phyloP scores from a whole-genome alignment of 2,329 filamentous ascomycete genomes.

The Elsinoe perseae region DNA sequence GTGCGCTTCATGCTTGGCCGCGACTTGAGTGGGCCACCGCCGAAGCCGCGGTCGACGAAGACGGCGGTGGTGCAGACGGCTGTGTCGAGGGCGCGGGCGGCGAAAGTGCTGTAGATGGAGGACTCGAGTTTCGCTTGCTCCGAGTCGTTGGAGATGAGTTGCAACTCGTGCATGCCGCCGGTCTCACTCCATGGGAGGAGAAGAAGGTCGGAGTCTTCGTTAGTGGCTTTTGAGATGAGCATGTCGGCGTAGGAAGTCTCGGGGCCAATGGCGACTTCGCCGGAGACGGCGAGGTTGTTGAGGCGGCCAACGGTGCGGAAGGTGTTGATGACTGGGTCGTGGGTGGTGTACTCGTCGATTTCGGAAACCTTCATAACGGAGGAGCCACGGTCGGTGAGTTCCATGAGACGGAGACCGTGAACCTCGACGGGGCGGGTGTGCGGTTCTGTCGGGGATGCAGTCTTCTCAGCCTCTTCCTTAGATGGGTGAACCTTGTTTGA shows the following conservation, averaged over 20 bases:
- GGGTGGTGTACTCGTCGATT: constrained; percentile 56
- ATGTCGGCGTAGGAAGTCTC: constrained; percentile 72
- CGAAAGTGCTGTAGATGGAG: constrained; percentile 62
- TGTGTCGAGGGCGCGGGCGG: constrained; percentile 57
- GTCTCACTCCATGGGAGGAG: constrained; percentile 87
- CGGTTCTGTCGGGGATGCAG: constrained; percentile 8
- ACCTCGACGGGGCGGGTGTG: constrained; percentile 54
- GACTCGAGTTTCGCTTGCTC: constrained; percentile 52
- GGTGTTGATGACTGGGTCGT: constrained; percentile 80
- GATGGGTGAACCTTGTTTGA: constrained; percentile 34
- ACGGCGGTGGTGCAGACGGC: constrained; percentile 64
- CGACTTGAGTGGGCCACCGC: constrained; percentile 35
- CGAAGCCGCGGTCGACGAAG: constrained; percentile 67
- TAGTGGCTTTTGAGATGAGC: constrained; percentile 54
- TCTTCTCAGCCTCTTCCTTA: constrained; percentile 22
- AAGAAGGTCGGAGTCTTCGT: constrained; percentile 56
- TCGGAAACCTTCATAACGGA: constrained; percentile 92
- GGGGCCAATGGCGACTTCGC: constrained; percentile 71
- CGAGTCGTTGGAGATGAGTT: constrained; percentile 45
- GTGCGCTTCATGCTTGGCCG: constrained; percentile 39
- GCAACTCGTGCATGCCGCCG: constrained; percentile 63
- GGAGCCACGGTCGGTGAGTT: constrained; percentile 85
- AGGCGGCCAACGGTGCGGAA: constrained; percentile 84
- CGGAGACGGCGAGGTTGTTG: constrained; percentile 73
- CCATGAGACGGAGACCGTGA: constrained; percentile 76